Base-by-base conservation (phyloP, 805 yeast species). In the Barnettozyma pratensis region DNA sequence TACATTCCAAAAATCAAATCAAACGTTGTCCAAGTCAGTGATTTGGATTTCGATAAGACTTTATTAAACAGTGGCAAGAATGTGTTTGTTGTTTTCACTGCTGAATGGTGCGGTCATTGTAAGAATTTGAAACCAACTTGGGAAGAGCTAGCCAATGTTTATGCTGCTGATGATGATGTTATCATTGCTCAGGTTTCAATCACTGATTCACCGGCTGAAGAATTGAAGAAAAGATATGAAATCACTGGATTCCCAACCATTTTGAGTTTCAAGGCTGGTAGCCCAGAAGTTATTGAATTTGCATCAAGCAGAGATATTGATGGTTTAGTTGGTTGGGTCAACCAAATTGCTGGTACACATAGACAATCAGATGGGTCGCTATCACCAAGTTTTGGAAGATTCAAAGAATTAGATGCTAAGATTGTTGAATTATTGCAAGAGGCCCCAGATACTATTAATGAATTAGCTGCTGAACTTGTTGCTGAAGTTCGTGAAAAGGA, bases 101-200 rank as follows among this genome's bases (percentile, higher is more conserved):
- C 82, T 8, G 69, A 74, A 31, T 75, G 82, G 80, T 79, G 85
- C 62, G 74, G 70, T 6, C 72, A 75, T 54, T 80, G 85, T 60
- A 70, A 74, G 56, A 64, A 69, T 30, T 63, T 80, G 48, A 68
- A 71, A 46, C 81, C 83, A 9, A 55, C 56, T 3, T 75, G 81
- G 73, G 72, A 68, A 27, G 49, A 64, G 40, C 61, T 81, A 41
- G 80, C 85, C 7, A 62, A 67, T 32, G 63, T 71, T 3, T 73
- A 74, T 45, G 73, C 42, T 10, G 41, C 63, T 45, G 57, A 55
- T 30, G 73, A 64, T 34, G 67, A 63, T 26, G 60, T 74, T 25
- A 46, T 71, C n/a, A 70, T 72, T 54, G 78, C 65, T 52, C 73
- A 72, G 47, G 75, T 77, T 11, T 68, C 70, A 35, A 66, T 73